These are phyloP conservation scores for Pythium brachiatum DNA, from an alignment of 352 stramenopile species.

Conservation along the genomic window DNA sequence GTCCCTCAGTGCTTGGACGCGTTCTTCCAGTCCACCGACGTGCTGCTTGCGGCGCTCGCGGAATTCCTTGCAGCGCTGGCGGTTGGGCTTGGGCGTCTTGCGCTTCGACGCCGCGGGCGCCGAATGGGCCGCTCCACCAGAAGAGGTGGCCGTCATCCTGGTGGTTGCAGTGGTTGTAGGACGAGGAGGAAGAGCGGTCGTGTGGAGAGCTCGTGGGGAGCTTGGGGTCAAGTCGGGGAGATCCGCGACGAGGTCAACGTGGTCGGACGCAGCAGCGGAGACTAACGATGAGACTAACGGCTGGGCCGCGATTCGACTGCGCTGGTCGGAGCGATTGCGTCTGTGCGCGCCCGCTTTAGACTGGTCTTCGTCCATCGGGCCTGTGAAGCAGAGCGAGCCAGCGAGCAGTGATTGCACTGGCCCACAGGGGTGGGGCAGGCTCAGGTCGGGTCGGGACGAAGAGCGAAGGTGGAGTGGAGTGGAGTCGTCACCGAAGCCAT, in stretches of 20 bases:
- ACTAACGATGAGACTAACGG: background rate
- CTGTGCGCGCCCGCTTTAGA: background rate
- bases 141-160: background rate
- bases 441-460: conserved; percentile 1
- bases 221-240: background rate
- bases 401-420: no score
- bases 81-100: conserved; percentile 28
- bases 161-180: background rate
- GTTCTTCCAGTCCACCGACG: conserved; percentile 18
- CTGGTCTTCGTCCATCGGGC: background rate
- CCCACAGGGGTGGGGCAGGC: no score
- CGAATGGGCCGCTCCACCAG: no score
- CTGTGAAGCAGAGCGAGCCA: no score
- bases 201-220: background rate
- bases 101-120: conserved; percentile 4
- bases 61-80: conserved; percentile 31
- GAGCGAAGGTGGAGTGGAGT: background rate
- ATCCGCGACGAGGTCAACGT: background rate
- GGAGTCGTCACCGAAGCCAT: conserved; percentile 34
- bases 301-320: background rate
- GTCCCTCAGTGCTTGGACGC: conserved; percentile 13
- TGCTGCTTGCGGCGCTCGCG: conserved; percentile 27
- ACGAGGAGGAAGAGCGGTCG: no score
- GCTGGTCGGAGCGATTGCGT: background rate
- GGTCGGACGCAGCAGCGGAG: background rate